Percentiles rank a stretch among this genome's conserved stretches.
These are phyloP conservation scores for Vaccinium darrowii DNA, from an alignment of 148 eudicot species.

Conservation along the genomic window DNA sequence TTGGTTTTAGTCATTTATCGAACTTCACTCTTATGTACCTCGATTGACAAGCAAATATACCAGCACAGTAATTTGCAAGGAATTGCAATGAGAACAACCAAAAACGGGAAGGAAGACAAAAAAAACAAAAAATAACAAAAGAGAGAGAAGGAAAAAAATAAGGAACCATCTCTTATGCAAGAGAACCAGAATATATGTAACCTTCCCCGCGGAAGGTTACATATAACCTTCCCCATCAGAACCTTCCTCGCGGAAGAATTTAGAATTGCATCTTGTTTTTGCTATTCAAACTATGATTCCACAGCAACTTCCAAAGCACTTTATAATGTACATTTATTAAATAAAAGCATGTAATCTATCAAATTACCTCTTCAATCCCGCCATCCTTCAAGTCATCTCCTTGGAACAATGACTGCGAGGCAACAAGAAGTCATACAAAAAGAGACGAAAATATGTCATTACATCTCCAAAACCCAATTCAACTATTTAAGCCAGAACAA, in stretches of 20 bases:
- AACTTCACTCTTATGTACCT: neutral
- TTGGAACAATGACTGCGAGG: conserved; percentile 68
- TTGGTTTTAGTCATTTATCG: neutral
- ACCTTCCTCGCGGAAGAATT: neutral
- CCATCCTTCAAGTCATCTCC: conserved; percentile 77
- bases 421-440: conserved; percentile 14
- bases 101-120: neutral
- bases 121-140: neutral
- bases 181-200: neutral
- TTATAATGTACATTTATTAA: neutral
- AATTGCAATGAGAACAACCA: conserved; percentile 2
- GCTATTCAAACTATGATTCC: conserved; percentile 9
- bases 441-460: conserved; percentile 9
- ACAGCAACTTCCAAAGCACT: neutral
- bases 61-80: neutral
- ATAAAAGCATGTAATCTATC: neutral
- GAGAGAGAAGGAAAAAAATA: neutral
- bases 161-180: neutral
- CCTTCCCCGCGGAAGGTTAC: no score
- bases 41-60: neutral
- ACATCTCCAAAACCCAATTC: neutral
- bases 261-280: neutral
- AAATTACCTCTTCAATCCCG: conserved; percentile 82
- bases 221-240: no score
- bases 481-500: neutral